Conservation (phyloP, 78 protist genomes). For the Polysphondylium violaceum region DNA sequence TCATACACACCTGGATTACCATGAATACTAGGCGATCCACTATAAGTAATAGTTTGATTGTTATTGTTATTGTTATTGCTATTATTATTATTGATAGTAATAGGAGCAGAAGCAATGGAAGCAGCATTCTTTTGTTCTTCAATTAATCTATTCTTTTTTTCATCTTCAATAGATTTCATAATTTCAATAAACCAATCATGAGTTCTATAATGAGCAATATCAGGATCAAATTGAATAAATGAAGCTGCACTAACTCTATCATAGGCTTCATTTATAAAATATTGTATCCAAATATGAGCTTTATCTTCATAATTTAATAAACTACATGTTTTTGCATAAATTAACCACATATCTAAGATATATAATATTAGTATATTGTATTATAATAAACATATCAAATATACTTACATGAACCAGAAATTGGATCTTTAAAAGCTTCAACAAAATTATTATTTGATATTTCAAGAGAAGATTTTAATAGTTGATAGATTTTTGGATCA, state of each 20-base stretch:
- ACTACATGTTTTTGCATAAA: constrained; percentile 71
- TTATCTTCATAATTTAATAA: constrained; percentile 56
- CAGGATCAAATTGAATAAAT: constrained; percentile 14
- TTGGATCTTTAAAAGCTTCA: constrained; percentile 30
- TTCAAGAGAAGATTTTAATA: background rate
- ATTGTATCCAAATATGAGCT: constrained; percentile 70
- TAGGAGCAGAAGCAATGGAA: background rate
- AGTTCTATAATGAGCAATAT: constrained; percentile 17
- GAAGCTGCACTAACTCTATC: constrained; percentile 38
- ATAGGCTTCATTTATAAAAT: constrained; percentile 42
- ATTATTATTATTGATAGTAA: background rate
- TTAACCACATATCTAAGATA: constrained; percentile 33
- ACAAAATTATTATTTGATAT: constrained; percentile 6
- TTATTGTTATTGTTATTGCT: constrained; percentile 14
- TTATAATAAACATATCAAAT: background rate
- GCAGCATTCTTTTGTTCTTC: constrained; percentile 18
- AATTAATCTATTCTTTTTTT: constrained; percentile 13
- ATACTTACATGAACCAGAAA: constrained; percentile 17
- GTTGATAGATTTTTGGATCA: background rate
- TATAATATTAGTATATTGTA: background rate
- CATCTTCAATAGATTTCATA: constrained; percentile 46
- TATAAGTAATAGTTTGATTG: background rate
- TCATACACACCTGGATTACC: background rate
- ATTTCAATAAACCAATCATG: constrained; percentile 51
- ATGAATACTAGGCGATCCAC: constrained; percentile 4